Conservation (phyloP, 495 filamentous ascomycete species). For the Aspergillus campestris region DNA sequence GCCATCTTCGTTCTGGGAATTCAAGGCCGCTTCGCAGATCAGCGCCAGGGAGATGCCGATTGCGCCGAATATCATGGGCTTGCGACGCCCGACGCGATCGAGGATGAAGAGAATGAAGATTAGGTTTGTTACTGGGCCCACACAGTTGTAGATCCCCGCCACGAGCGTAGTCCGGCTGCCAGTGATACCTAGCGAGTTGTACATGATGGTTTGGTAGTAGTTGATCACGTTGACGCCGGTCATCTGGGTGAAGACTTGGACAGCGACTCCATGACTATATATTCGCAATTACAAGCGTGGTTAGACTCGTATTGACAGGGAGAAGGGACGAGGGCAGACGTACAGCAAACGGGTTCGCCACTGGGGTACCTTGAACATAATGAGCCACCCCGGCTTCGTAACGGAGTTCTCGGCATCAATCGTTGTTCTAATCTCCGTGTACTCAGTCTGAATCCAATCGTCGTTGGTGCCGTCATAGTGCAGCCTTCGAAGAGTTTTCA, state of each 20-base stretch:
- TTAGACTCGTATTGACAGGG: background rate
- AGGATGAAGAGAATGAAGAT: slow-evolving; percentile 39
- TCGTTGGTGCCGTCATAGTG: slow-evolving; percentile 42
- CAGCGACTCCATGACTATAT: slow-evolving; percentile 22
- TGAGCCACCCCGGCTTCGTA: slow-evolving; percentile 35
- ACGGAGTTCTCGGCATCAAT: slow-evolving; percentile 40
- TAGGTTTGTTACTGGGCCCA: slow-evolving; percentile 44
- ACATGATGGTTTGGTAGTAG: slow-evolving; percentile 54
- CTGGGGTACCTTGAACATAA: slow-evolving; percentile 44
- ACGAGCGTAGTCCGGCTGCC: slow-evolving; percentile 44
- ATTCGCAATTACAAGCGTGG: slow-evolving; percentile 10
- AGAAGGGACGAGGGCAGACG: background rate
- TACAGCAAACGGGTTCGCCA: slow-evolving; percentile 44
- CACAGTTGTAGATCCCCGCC: slow-evolving; percentile 51
- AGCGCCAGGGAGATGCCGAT: slow-evolving; percentile 32
- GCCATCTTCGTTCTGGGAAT: slow-evolving; percentile 31
- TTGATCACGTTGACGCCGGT: slow-evolving; percentile 51
- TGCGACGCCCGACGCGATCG: slow-evolving; percentile 30
- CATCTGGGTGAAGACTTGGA: slow-evolving; percentile 38
- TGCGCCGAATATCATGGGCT: slow-evolving; percentile 32
- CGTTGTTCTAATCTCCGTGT: slow-evolving; percentile 38
- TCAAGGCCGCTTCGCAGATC: slow-evolving; percentile 35
- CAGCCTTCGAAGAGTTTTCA: slow-evolving; percentile 40
- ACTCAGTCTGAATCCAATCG: slow-evolving; percentile 42
- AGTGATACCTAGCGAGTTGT: slow-evolving; percentile 47